phyloP scores from a whole-genome alignment of 108 stramenopile genomes.

The Pseudonitzschia multiseries region DNA sequence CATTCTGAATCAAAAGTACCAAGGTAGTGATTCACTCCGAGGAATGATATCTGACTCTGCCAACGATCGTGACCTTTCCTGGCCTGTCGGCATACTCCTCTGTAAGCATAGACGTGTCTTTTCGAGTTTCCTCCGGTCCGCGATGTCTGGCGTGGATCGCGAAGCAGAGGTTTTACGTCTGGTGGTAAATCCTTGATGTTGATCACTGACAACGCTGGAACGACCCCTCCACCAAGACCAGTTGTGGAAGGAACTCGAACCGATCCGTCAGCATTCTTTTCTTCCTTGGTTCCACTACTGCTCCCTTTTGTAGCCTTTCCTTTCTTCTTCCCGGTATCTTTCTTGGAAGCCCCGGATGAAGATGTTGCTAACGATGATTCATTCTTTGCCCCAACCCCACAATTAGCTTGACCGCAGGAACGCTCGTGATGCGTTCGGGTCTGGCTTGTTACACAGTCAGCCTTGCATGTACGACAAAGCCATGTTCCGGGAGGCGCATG shows the following conservation, averaged over 20 bases:
- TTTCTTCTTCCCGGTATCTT: constrained; percentile 30
- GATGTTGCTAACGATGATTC: background rate
- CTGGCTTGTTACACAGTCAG: constrained; percentile 80
- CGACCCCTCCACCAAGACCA: constrained; percentile 46
- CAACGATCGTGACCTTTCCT: constrained; percentile 90
- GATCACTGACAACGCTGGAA: constrained; percentile 63
- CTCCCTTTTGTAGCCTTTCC: constrained; percentile 7
- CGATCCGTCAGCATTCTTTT: constrained; percentile 68
- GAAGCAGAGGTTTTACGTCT: constrained; percentile 80
- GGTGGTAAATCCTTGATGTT: constrained; percentile 78
- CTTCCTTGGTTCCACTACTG: constrained; percentile 41
- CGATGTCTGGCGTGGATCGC: constrained; percentile 83
- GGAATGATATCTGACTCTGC: constrained; percentile 88
- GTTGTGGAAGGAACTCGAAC: constrained; percentile 55
- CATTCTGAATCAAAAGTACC: constrained; percentile 90
- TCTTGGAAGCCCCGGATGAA: background rate
- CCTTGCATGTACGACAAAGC: constrained; percentile 80
- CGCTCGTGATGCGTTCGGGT: constrained; percentile 84
- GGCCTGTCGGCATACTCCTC: constrained; percentile 88
- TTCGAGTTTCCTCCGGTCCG: constrained; percentile 84
- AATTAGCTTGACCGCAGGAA: constrained; percentile 56
- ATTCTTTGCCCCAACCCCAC: background rate
- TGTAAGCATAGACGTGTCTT: constrained; percentile 86
- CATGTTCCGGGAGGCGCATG: constrained; percentile 89
- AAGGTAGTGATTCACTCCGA: constrained; percentile 84